Evolutionary conservation across 1,284 basidiomycete genomes (phyloP), one percentile per base, ranked within the genome.

Genomic region (Fomes fomentarius): DNA sequence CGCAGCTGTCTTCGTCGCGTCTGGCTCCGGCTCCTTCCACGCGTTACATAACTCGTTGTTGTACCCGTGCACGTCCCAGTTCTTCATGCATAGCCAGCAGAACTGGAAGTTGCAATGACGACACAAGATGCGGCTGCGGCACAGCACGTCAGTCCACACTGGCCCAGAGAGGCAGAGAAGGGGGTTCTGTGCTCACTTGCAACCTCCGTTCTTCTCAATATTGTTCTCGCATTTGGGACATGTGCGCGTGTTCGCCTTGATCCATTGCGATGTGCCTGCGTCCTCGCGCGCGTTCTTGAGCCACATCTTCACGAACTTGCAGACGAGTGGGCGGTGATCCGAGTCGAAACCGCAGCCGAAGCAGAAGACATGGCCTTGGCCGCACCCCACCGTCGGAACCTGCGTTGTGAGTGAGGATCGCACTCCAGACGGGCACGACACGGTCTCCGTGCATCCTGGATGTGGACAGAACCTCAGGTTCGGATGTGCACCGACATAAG

Each of bases 151-250:
- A 35, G 42, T 24, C 66, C 79, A 77, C 62, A 72, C 75, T 59
- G 24, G 48, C 39, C 38, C 25, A 14, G n/a, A 30, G 22, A 15
- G 19, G 22, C 30, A 14, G 35, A 34, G 43, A 31, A 22, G 21
- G 17, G 21, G 31, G 28, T 4, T 45, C 15, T 12, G 48, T 24
- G 30, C 80, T 66, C 65, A 83, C 81, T 85, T 84, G 79, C 85
- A 87, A 0, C 86, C 86, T 30, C 86, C 86, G 60, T 83, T 84
- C 76, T 89, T 89, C 71, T 89, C 86, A 61, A 87, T 89, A 48
- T 81, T 85, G 51, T 83, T 82, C 37, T 77, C 72, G 69, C 86
- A 89, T 65, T 81, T 82, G 5, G 82, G 76, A 63, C 86, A 89
- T 63, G 83, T 82, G 57, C 86, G 84, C 21, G 86, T 89, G 66